Evolutionary conservation across 1,139 yeast species (phyloP), one percentile per base, ranked within the genome.

Genomic region (Blastobotrys elegans): DNA sequence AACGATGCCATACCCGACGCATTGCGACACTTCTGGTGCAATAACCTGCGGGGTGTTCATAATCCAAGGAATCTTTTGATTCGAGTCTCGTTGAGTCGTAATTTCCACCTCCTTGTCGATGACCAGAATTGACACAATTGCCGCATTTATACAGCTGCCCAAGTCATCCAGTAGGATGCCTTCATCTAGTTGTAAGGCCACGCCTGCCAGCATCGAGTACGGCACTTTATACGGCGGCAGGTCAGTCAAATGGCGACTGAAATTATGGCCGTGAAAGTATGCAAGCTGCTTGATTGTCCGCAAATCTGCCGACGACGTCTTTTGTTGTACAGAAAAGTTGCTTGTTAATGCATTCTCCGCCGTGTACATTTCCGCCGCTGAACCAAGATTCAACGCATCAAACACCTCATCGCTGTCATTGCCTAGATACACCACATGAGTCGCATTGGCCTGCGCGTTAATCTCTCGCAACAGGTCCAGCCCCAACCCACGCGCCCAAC

Each of bases 401-500:
- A 43, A 35, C 43, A 47, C 48, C 13, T 48, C 47, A 17, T 50
- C 52, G 13, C 55, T 48, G 11, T 54, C 58, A 1, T 62, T 66
- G 35, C 77, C 77, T 40, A 80, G 53, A 50, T 74, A 73, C 0
- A 84, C 63, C 26, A 85, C 63, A 52, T 76, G 71, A 0, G 82
- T 74, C 0, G 94, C 87, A n/a, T 70, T 64, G 1, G 78, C 63
- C 0, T 60, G 53, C 11, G 4, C 4, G 1, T 43, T 40, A 18
- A 88, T 67, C 14, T 74, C 69, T 14, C 67, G 68, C 18, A 87
- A 69, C 8, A 90, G 66, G 48, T 82, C 83, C 32, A 82, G 72
- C 0, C 97, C 98, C 51, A 80, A 80, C 0, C 97, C 97, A 64
- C 85, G 86, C 22, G 89, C 77, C 97, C 97, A 90, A 0, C 97